Conservation (phyloP, 2,329 filamentous ascomycete genomes). For the Colletotrichum spaethianum region DNA sequence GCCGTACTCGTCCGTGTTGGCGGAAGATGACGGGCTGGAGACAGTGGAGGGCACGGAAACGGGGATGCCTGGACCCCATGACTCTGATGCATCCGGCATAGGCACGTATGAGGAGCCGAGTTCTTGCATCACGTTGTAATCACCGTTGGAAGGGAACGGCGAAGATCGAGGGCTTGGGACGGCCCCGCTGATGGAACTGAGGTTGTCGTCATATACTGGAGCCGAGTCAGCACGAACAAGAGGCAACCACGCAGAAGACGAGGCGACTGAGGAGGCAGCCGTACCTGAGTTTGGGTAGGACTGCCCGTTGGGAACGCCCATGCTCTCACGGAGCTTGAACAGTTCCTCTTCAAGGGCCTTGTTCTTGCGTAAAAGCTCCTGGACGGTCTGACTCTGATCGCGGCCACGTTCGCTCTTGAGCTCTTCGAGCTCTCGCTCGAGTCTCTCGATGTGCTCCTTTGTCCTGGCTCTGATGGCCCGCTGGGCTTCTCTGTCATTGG, state of each 20-base stretch:
- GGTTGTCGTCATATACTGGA: slow-evolving; percentile 59
- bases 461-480: slow-evolving; percentile 89
- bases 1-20: slow-evolving; percentile 62
- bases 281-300: slow-evolving; percentile 60
- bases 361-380: slow-evolving; percentile 67
- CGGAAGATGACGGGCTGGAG: slow-evolving; percentile 67
- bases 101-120: slow-evolving; percentile 57
- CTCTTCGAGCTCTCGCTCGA: slow-evolving; percentile 83
- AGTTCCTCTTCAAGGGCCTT: slow-evolving; percentile 69
- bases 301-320: slow-evolving; percentile 59
- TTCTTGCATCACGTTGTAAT: slow-evolving; percentile 60
- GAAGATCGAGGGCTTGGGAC: slow-evolving; percentile 62
- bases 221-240: slow-evolving; percentile 41
- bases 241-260: slow-evolving; percentile 38
- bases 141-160: slow-evolving; percentile 58
- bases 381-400: slow-evolving; percentile 66
- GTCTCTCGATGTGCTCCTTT: slow-evolving; percentile 85
- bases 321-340: slow-evolving; percentile 58
- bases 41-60: slow-evolving; percentile 63
- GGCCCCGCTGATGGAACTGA: slow-evolving; percentile 55
- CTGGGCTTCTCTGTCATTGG: slow-evolving; percentile 93
- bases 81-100: slow-evolving; percentile 60
- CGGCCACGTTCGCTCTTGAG: slow-evolving; percentile 67
- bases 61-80: slow-evolving; percentile 61
- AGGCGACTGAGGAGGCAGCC: slow-evolving; percentile 42